These are phyloP conservation scores for Colletotrichum limetticola DNA, from an alignment of 2,329 filamentous ascomycete genomes.

Conservation along the genomic window DNA sequence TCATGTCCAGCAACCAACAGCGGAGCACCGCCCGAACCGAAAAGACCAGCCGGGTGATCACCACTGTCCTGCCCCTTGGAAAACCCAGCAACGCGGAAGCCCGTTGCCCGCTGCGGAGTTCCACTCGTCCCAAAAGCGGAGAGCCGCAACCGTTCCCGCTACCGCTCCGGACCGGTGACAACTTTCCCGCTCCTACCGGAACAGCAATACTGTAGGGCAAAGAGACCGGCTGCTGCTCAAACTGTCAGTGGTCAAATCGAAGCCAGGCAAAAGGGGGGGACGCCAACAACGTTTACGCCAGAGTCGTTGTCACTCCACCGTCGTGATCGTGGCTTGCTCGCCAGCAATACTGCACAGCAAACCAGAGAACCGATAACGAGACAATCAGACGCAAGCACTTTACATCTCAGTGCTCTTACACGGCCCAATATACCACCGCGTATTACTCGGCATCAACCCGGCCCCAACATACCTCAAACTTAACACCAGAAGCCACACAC, in stretches of 20 bases:
- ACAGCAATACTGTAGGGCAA: neutral
- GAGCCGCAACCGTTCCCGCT: conserved; percentile 28
- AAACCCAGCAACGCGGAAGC: conserved; percentile 22
- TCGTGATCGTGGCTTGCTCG: neutral
- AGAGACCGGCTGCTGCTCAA: neutral
- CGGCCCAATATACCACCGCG: neutral
- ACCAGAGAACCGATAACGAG: conserved; percentile 4
- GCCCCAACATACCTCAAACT: neutral
- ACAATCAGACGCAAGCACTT: neutral
- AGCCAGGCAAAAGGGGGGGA: neutral
- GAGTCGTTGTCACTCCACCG: neutral
- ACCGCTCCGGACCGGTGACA: conserved; percentile 24
- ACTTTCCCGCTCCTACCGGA: conserved; percentile 18
- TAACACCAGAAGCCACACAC: neutral
- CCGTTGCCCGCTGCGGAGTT: conserved; percentile 38
- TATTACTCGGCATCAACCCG: conserved; percentile 4
- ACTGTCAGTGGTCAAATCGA: neutral
- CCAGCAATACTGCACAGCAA: neutral
- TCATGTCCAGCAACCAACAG: conserved; percentile 15
- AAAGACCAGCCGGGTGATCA: conserved; percentile 5
- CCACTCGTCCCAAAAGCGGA: conserved; percentile 31
- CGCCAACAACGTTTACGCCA: neutral
- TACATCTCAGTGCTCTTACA: neutral
- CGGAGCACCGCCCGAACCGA: conserved; percentile 26
- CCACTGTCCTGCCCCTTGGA: conserved; percentile 1